phyloP scores from a whole-genome alignment of 805 yeast species.

The Torulaspora delbrueckii region DNA sequence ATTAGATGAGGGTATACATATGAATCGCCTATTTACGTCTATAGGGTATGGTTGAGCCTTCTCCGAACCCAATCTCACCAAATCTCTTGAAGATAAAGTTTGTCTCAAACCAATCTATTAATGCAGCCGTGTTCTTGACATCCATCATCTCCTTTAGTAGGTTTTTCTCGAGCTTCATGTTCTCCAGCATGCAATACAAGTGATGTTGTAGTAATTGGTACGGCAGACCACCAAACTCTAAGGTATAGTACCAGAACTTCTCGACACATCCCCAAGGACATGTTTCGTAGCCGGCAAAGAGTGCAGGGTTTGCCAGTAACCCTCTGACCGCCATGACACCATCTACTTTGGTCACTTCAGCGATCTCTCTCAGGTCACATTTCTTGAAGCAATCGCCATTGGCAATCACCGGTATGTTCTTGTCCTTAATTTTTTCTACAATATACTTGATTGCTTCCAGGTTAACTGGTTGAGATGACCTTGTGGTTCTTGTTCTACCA shows the following conservation, averaged over 20 bases:
- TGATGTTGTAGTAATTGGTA: constrained; percentile 84
- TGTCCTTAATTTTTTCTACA: constrained; percentile 37
- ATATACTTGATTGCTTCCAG: constrained; percentile 72
- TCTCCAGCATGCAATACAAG: constrained; percentile 76
- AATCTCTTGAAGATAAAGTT: constrained; percentile 61
- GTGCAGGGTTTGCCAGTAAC: constrained; percentile 74
- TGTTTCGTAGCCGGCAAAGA: constrained; percentile 65
- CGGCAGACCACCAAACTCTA: constrained; percentile 74
- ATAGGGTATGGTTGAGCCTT: constrained; percentile 43
- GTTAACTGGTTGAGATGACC: constrained; percentile 80
- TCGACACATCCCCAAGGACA: constrained; percentile 95
- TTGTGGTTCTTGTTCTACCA: constrained; percentile 79
- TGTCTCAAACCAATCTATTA: constrained; percentile 79
- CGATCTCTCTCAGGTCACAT: constrained; percentile 60
- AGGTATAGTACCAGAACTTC: constrained; percentile 69
- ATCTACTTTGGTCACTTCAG: constrained; percentile 65
- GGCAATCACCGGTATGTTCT: constrained; percentile 85
- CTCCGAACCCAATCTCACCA: constrained; percentile 68
- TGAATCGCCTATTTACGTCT: constrained; percentile 12
- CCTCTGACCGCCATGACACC: constrained; percentile 98
- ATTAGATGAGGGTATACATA: background rate
- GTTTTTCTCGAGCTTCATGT: constrained; percentile 41
- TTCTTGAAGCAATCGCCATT: constrained; percentile 88
- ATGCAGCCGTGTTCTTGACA: constrained; percentile 49
- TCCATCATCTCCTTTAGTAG: constrained; percentile 62